These are phyloP conservation scores for Colletotrichum agaves DNA, from an alignment of 2,329 filamentous ascomycete genomes.

Conservation along the genomic window DNA sequence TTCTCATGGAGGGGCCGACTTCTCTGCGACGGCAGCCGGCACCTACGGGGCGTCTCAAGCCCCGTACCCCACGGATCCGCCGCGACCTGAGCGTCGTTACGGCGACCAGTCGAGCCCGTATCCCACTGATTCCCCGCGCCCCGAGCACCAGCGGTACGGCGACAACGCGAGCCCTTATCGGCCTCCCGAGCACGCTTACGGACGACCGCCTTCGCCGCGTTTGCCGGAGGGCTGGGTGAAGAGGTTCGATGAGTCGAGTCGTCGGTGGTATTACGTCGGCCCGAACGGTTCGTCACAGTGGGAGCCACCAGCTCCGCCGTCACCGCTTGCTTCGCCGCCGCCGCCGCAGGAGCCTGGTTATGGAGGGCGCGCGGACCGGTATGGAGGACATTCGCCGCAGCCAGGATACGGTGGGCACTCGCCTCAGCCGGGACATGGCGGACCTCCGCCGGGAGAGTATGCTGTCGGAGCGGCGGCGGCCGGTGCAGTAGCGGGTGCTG, in stretches of 20 bases:
- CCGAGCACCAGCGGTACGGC: conserved; percentile 29
- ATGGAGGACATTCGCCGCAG: conserved; percentile 33
- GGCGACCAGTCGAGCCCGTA: conserved; percentile 6
- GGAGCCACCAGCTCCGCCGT: conserved; percentile 52
- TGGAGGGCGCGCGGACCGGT: conserved; percentile 36
- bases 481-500: conserved; percentile 25
- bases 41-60: conserved; percentile 38
- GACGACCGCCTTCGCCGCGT: conserved; percentile 46
- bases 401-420: conserved; percentile 30
- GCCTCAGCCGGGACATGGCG: conserved; percentile 39
- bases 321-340: conserved; percentile 17
- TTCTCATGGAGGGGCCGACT: conserved; percentile 6
- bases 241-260: conserved; percentile 64
- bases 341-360: conserved; percentile 32
- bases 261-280: conserved; percentile 69
- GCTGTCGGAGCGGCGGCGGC: conserved; percentile 28
- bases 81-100: neutral
- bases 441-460: conserved; percentile 32
- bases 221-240: conserved; percentile 65
- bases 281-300: conserved; percentile 67
- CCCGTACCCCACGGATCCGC: conserved; percentile 14
- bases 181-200: conserved; percentile 36
- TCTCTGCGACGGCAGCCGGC: conserved; percentile 6
- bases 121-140: conserved; percentile 2
- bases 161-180: conserved; percentile 5